A percentile compares a stretch with the other conserved stretches of the same genome.
phyloP scores from a whole-genome alignment of 768 basidiomycete genomes.

The Mycena galericulata region DNA sequence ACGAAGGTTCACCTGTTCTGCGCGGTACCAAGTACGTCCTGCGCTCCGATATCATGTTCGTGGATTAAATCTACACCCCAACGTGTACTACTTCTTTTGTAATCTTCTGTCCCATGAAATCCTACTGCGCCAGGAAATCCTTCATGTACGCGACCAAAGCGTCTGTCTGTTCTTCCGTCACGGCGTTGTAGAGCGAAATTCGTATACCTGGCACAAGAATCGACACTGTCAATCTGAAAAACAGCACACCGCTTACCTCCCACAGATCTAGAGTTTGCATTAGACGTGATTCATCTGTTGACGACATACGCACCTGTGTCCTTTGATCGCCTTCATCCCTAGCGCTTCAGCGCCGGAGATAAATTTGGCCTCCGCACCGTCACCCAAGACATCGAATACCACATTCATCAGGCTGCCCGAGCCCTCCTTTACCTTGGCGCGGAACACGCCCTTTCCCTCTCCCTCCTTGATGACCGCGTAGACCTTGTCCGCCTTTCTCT shows the following conservation, averaged over 20 bases:
- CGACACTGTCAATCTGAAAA: not conserved
- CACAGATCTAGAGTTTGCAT: slow-evolving; percentile 31
- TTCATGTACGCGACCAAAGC: slow-evolving; percentile 69
- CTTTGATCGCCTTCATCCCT: slow-evolving; percentile 90
- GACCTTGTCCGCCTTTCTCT: slow-evolving; percentile 79
- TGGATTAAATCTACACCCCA: slow-evolving; percentile 21
- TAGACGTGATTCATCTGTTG: slow-evolving; percentile 4
- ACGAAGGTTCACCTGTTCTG: slow-evolving; percentile 74
- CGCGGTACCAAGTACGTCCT: slow-evolving; percentile 79
- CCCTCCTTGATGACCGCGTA: slow-evolving; percentile 82
- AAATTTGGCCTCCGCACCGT: slow-evolving; percentile 81
- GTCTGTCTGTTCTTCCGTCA: slow-evolving; percentile 81
- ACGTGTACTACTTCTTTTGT: not conserved
- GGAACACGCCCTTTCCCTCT: slow-evolving; percentile 76
- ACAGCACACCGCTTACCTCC: slow-evolving; percentile 14
- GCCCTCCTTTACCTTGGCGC: slow-evolving; percentile 76
- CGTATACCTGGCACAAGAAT: slow-evolving; percentile 68
- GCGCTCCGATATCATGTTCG: slow-evolving; percentile 80
- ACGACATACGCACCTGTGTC: slow-evolving; percentile 79
- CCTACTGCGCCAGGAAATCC: slow-evolving; percentile 55
- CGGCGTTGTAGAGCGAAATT: slow-evolving; percentile 90
- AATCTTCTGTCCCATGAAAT: not conserved
- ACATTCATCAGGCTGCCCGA: slow-evolving; percentile 97
- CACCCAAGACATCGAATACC: slow-evolving; percentile 82
- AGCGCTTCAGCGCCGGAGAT: slow-evolving; percentile 81